Percentiles rank a stretch among this genome's conserved stretches.
phyloP scores from a whole-genome alignment of 129 eudicot genomes.

The Chrysanthemum lavandulifolium region DNA sequence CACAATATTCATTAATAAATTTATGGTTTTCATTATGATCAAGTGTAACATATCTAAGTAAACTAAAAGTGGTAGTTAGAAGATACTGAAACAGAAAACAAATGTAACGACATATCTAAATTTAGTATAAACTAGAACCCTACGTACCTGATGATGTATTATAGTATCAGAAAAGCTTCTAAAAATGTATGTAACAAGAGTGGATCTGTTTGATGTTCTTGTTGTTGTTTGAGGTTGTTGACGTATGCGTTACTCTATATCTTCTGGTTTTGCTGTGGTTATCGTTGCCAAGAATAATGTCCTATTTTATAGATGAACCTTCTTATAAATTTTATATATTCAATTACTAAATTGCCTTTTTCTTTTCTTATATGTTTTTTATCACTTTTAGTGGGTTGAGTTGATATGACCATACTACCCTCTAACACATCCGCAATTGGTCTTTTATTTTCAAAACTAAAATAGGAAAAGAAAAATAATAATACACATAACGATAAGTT shows the following conservation, averaged over 20 bases:
- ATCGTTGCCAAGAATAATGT: background rate
- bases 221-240: slow-evolving; percentile 21
- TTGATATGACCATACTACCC: slow-evolving; percentile 24
- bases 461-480: too few relatives aligned
- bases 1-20: too few relatives aligned
- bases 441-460: too few relatives aligned
- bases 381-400: background rate
- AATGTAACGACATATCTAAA: too few relatives aligned
- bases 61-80: too few relatives aligned
- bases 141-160: too few relatives aligned
- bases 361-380: background rate
- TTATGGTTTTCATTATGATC: too few relatives aligned
- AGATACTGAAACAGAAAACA: too few relatives aligned
- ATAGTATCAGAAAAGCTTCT: background rate
- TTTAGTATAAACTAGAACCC: too few relatives aligned
- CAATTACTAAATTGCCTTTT: slow-evolving; percentile 26
- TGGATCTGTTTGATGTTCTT: slow-evolving; percentile 6
- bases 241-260: slow-evolving; percentile 4
- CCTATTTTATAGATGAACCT: slow-evolving; percentile 31
- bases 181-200: background rate
- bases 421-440: too few relatives aligned
- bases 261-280: slow-evolving; percentile 16
- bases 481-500: too few relatives aligned
- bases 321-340: background rate
- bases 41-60: too few relatives aligned